Percentiles rank a stretch among this genome's conserved stretches.
Conservation (phyloP, 1,139 yeast species). For the Schwanniomyces etchellsii region DNA sequence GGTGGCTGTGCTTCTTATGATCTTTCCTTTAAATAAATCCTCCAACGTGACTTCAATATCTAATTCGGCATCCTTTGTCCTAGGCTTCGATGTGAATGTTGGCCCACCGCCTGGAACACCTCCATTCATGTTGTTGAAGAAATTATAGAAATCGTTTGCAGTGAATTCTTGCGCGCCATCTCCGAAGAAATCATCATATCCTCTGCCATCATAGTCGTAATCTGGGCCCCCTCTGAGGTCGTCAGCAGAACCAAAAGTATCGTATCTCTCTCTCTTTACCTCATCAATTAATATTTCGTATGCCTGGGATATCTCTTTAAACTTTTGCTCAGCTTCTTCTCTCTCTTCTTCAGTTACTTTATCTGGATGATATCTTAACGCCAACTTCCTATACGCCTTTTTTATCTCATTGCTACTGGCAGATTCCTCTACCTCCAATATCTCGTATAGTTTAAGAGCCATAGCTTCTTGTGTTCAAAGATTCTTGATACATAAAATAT, state of each 20-base stretch:
- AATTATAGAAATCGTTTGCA: conserved; percentile 69
- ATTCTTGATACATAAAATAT: no score
- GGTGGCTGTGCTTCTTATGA: conserved; percentile 66
- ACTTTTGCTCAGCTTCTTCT: conserved; percentile 61
- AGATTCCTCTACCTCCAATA: conserved; percentile 58
- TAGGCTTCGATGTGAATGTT: conserved; percentile 9
- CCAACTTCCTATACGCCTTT: conserved; percentile 71
- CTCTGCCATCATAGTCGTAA: conserved; percentile 26
- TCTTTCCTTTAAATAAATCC: conserved; percentile 79
- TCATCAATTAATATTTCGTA: conserved; percentile 72
- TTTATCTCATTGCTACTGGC: conserved; percentile 67
- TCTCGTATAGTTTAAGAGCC: conserved; percentile 49
- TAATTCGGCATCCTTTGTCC: conserved; percentile 65
- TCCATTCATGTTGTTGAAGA: conserved; percentile 48
- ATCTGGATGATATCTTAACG: conserved; percentile 75
- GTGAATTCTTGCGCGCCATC: conserved; percentile 32
- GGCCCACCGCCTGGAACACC: conserved; percentile 8
- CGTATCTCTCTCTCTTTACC: conserved; percentile 49
- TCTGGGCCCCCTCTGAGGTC: conserved; percentile 17
- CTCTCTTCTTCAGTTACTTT: conserved; percentile 66
- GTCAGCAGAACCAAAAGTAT: conserved; percentile 48
- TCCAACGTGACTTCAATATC: conserved; percentile 63
- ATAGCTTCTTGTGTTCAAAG: conserved; percentile 5
- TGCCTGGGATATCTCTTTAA: conserved; percentile 73
- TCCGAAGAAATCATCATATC: conserved; percentile 37